phyloP scores from a whole-genome alignment of 1,284 basidiomycete genomes.

The Hortiboletus rubellus region DNA sequence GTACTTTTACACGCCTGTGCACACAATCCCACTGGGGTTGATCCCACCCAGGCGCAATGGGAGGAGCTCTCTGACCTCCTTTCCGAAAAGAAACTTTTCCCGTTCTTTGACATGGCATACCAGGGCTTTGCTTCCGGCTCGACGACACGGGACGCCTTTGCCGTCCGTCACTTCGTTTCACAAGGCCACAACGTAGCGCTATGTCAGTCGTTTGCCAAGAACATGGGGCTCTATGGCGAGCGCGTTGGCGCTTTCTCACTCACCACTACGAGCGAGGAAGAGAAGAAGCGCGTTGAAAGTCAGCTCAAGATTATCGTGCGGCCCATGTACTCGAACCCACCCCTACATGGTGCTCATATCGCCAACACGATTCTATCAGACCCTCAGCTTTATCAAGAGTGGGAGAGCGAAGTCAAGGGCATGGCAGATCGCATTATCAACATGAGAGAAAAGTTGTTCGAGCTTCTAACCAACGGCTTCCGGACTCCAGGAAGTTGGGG shows the following conservation, averaged over 20 bases:
- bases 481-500: conserved; percentile 95
- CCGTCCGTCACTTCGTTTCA: conserved; percentile 91
- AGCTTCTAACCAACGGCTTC: conserved; percentile 74
- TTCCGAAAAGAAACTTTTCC: conserved; percentile 86
- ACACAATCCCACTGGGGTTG: conserved; percentile 98
- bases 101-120: conserved; percentile 98
- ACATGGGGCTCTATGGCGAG: conserved; percentile 98
- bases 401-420: conserved; percentile 89
- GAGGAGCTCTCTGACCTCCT: conserved; percentile 86
- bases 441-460: conserved; percentile 89
- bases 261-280: conserved; percentile 70
- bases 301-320: conserved; percentile 97
- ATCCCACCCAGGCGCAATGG: conserved; percentile 96
- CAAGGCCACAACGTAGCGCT: conserved; percentile 87
- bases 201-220: conserved; percentile 97
- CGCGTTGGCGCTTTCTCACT: conserved; percentile 95
- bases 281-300: conserved; percentile 87
- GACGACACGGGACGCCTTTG: conserved; percentile 88
- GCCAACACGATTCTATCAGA: conserved; percentile 83
- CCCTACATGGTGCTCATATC: conserved; percentile 92
- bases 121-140: conserved; percentile 93
- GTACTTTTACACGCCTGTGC: conserved; percentile 92
- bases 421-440: conserved; percentile 98
- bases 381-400: conserved; percentile 79
- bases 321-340: conserved; percentile 99